Evolutionary conservation across 2,329 filamentous ascomycete species (phyloP), one percentile per base, ranked within the genome.

Genomic region (Alternaria angustiovoidea): DNA sequence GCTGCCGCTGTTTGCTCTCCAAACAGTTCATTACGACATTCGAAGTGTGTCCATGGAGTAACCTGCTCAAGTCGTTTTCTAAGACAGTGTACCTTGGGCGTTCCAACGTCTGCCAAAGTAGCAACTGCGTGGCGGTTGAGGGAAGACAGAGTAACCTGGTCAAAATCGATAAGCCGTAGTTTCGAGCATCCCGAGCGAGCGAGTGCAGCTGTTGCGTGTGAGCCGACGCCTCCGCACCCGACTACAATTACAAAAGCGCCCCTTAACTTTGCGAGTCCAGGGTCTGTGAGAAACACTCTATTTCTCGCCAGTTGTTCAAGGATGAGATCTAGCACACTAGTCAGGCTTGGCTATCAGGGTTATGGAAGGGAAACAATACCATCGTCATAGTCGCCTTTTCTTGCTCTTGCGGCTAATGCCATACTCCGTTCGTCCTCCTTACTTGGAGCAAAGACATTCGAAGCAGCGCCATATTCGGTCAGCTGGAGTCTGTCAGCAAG

Each of bases 91-190:
- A 99, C 95, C 80, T 99, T 99, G 8, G 94, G 88, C 12, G 90
- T 93, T 24, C 95, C 95, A 2, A 99, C 95, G 73, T 99, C 95
- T 16, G 93, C 92, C 7, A 98, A 84, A 0, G 94, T 98, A 5
- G 95, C 95, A 1, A 99, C 90, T 8, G 95, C 93, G 79, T 99
- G 95, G n/a, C 95, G 85, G 78, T 99, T 99, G 55, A 99, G 82
- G 3, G 93, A 97, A 65, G 92, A 96, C 44, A 99, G 84, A 0
- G 94, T 96, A 34, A 99, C 94, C 84, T 99, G 95, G 77, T 99
- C 95, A 76, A 99, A 99, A 79, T 99, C 95, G 68, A 99, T 88
- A 38, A 99, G 86, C 1, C 95, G 89, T 55, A 99, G 85, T 70
- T 89, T 90, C n/a, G 91, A 89, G 43, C 96, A 93, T 32, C 95